Conservation (phyloP, 345 rosid genomes). For the Corymbia maculata region DNA sequence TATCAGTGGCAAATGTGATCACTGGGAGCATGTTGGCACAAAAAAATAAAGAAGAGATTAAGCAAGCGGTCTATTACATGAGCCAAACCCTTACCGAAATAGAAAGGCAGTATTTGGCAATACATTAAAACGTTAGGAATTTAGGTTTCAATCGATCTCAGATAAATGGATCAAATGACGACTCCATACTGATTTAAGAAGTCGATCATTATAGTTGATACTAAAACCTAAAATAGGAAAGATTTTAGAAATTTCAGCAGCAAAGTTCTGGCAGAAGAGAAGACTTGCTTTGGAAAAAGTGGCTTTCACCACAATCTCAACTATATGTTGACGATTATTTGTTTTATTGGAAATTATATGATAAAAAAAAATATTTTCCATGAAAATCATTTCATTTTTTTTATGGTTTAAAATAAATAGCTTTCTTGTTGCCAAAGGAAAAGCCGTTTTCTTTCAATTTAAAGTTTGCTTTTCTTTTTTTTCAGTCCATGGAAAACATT, state of each 20-base stretch:
- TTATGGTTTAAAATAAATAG: neutral
- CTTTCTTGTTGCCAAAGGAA: neutral
- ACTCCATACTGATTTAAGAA: neutral
- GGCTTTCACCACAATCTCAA: neutral
- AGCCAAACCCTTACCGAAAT: neutral
- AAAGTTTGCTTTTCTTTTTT: neutral
- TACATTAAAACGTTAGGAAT: neutral
- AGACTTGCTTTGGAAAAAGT: neutral
- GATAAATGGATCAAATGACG: neutral
- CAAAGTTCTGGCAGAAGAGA: neutral
- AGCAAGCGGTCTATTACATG: neutral
- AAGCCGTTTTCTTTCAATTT: neutral
- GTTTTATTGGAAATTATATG: neutral
- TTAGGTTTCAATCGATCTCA: neutral
- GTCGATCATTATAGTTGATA: neutral
- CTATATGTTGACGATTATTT: neutral
- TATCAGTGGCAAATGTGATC: neutral
- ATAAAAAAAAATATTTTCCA: neutral
- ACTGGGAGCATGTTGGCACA: neutral
- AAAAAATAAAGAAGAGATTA: neutral
- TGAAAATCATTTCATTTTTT: neutral
- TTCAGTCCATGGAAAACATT: neutral
- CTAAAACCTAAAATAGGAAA: neutral
- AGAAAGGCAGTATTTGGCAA: neutral
- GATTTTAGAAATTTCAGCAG: neutral